Percentiles rank a stretch among this genome's conserved stretches.
phyloP scores from a whole-genome alignment of 331 rosid species.

The Acacia concinna region DNA sequence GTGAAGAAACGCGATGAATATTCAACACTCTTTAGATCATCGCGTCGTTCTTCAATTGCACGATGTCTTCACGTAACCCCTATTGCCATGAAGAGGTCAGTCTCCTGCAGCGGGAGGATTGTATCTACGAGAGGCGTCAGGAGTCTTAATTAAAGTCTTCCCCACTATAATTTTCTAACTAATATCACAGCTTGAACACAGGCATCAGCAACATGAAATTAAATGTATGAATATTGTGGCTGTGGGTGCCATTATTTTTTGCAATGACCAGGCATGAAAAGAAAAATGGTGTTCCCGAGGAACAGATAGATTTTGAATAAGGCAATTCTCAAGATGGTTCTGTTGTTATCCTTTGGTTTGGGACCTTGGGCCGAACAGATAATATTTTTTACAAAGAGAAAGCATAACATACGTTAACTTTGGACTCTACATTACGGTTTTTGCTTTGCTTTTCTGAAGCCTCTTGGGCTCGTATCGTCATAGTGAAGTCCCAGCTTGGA shows the following conservation, averaged over 20 bases:
- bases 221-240: neutral
- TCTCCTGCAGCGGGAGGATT: constrained; percentile 31
- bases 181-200: too few species aligned
- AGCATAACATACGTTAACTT: too few species aligned
- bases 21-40: constrained; percentile 10
- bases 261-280: neutral
- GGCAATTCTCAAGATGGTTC: neutral
- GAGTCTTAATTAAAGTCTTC: constrained; percentile 23
- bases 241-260: neutral
- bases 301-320: neutral
- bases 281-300: neutral
- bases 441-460: neutral
- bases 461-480: neutral
- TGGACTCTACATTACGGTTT: neutral
- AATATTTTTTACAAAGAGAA: too few species aligned
- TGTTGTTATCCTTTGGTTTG: neutral
- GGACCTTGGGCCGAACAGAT: neutral
- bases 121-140: constrained; percentile 16
- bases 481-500: neutral
- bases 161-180: neutral
- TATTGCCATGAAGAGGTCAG: constrained; percentile 41
- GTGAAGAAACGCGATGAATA: constrained; percentile 14
- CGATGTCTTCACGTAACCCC: constrained; percentile 39
- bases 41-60: constrained; percentile 36
- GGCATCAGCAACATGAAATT: neutral